Evolutionary conservation across 2,329 filamentous ascomycete species (phyloP).

Genomic region (Trichoderma semiorbis): DNA sequence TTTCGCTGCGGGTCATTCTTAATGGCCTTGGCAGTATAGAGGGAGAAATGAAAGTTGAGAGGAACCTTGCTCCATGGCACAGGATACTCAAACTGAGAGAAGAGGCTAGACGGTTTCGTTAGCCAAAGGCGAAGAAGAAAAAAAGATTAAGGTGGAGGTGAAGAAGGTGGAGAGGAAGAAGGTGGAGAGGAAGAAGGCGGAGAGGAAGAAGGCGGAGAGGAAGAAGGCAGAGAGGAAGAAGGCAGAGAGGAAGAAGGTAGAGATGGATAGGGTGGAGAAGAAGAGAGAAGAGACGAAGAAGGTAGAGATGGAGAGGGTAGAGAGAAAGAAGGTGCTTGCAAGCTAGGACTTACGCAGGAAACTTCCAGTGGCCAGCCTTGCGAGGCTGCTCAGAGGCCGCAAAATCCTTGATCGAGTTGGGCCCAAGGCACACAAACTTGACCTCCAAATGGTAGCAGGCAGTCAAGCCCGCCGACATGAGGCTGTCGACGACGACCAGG

Average conservation of each 20-base stretch:
- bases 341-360: constrained; percentile 33
- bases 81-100: constrained; percentile 44
- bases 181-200: background rate
- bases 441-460: constrained; percentile 36
- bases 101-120: constrained; percentile 27
- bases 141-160: too few species aligned
- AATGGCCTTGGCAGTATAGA: background rate
- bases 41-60: constrained; percentile 38
- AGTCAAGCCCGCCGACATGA: constrained; percentile 43
- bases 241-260: too few species aligned
- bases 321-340: background rate
- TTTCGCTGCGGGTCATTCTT: constrained; percentile 16
- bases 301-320: background rate
- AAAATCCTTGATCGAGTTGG: constrained; percentile 44
- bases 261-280: background rate
- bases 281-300: background rate
- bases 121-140: background rate
- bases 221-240: background rate
- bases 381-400: constrained; percentile 37
- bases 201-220: background rate
- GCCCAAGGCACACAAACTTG: constrained; percentile 39
- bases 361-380: constrained; percentile 34
- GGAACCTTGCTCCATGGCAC: constrained; percentile 42
- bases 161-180: background rate
- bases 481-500: constrained; percentile 41